Conservation (phyloP, 768 basidiomycete genomes). For the Saitozyma sp. region DNA sequence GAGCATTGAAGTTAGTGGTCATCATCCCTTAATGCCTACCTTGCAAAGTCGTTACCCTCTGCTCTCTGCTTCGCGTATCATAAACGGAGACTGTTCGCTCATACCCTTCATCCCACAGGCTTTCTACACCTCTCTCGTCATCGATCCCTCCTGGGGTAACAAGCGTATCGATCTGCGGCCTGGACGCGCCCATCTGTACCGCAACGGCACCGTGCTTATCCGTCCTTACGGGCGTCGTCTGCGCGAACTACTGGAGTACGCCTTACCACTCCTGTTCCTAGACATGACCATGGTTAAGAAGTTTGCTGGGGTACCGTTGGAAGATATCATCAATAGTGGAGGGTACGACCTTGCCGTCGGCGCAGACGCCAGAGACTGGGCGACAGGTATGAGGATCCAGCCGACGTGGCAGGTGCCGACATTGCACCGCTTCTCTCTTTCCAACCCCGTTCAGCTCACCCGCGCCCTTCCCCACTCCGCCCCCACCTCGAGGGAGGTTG, state of each 20-base stretch:
- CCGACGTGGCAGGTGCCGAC: slow-evolving; percentile 11
- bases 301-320: slow-evolving; percentile 7
- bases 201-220: slow-evolving; percentile 11
- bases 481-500: slow-evolving; percentile 6
- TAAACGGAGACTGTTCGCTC: too few species aligned
- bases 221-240: slow-evolving; percentile 2
- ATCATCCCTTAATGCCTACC: too few species aligned
- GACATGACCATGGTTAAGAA: slow-evolving; percentile 15
- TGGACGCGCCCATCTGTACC: slow-evolving; percentile 9
- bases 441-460: slow-evolving; percentile 5
- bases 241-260: slow-evolving; percentile 7
- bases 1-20: background rate
- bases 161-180: slow-evolving; percentile 1
- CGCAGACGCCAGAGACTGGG: background rate
- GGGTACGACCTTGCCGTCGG: slow-evolving; percentile 6
- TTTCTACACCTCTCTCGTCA: slow-evolving; percentile 8
- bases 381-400: slow-evolving; percentile 5
- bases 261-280: slow-evolving; percentile 9
- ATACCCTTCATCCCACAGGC: slow-evolving; percentile 6
- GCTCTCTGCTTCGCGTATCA: too few species aligned
- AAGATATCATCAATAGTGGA: slow-evolving; percentile 5
- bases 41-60: too few species aligned
- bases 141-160: background rate
- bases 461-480: slow-evolving; percentile 2
- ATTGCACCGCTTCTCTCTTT: slow-evolving; percentile 6